phyloP scores from a whole-genome alignment of 106 monocot genomes.

The Dendrobium catenatum region DNA sequence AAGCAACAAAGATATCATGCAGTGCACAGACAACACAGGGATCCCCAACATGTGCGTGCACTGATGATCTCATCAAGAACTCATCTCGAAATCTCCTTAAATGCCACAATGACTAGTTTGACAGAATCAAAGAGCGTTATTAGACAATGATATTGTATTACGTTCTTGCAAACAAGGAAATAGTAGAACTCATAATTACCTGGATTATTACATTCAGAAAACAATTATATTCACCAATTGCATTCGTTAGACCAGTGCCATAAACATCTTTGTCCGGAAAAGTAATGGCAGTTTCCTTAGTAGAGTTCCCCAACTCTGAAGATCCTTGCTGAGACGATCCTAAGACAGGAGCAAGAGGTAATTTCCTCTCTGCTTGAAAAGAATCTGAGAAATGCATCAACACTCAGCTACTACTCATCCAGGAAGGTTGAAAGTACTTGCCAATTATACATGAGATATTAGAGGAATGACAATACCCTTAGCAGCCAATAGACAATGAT shows the following conservation, averaged over 20 bases:
- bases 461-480: background rate
- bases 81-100: constrained; percentile 68
- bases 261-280: constrained; percentile 25
- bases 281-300: constrained; percentile 21
- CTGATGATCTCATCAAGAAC: constrained; percentile 46
- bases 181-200: constrained; percentile 23
- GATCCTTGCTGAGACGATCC: constrained; percentile 5
- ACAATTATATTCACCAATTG: constrained; percentile 93
- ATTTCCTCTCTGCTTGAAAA: constrained; percentile 24
- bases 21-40: constrained; percentile 94
- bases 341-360: constrained; percentile 11
- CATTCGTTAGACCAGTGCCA: constrained; percentile 81
- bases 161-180: background rate
- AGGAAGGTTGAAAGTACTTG: background rate
- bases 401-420: background rate
- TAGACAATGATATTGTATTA: background rate
- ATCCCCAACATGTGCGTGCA: constrained; percentile 60
- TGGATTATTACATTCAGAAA: constrained; percentile 97
- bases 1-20: constrained; percentile 56
- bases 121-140: background rate
- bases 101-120: constrained; percentile 85
- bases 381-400: constrained; percentile 21
- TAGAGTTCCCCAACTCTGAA: background rate
- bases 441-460: background rate
- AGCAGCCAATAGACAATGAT: background rate